A percentile compares a stretch with the other conserved stretches of the same genome.
Evolutionary conservation across 2,329 filamentous ascomycete genomes (phyloP).

Genomic region (Malbranchea zuffiana): DNA sequence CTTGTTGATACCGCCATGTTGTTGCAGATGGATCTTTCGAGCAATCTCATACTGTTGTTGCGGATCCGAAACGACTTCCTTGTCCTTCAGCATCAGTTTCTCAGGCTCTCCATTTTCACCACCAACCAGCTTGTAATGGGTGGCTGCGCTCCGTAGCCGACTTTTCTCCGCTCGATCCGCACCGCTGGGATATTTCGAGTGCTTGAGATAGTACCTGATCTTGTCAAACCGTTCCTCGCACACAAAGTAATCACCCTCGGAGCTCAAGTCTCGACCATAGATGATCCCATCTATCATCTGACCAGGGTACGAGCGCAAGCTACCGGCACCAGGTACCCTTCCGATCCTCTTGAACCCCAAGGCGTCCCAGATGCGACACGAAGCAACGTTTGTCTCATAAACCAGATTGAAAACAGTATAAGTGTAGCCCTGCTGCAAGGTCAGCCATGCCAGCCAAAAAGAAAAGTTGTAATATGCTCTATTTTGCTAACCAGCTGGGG

Average conservation of each 20-base stretch:
- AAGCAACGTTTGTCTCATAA: slow-evolving; percentile 86
- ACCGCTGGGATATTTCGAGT: slow-evolving; percentile 82
- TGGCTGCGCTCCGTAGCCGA: slow-evolving; percentile 81
- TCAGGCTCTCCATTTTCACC: slow-evolving; percentile 44
- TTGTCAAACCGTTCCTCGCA: slow-evolving; percentile 97
- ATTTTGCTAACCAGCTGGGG: slow-evolving; percentile 44
- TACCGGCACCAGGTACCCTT: slow-evolving; percentile 61
- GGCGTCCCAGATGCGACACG: slow-evolving; percentile 82
- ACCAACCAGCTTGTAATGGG: slow-evolving; percentile 74
- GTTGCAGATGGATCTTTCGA: slow-evolving; percentile 57
- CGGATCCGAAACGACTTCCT: slow-evolving; percentile 89
- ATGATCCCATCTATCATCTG: slow-evolving; percentile 66
- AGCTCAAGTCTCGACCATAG: slow-evolving; percentile 54
- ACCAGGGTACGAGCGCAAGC: slow-evolving; percentile 57
- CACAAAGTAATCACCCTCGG: slow-evolving; percentile 67
- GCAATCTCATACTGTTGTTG: slow-evolving; percentile 85
- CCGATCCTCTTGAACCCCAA: slow-evolving; percentile 89
- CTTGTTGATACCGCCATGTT: slow-evolving; percentile 94
- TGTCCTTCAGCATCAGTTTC: slow-evolving; percentile 91
- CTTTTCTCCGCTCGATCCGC: slow-evolving; percentile 94
- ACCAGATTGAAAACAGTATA: slow-evolving; percentile 93
- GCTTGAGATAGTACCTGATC: slow-evolving; percentile 94
- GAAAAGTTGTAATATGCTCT: slow-evolving; percentile 24
- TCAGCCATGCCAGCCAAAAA: slow-evolving; percentile 7
- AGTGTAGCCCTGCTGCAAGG: slow-evolving; percentile 55